Evolutionary conservation across 257 asterid species (phyloP).

Genomic region (Solanum corneliomulleri): DNA sequence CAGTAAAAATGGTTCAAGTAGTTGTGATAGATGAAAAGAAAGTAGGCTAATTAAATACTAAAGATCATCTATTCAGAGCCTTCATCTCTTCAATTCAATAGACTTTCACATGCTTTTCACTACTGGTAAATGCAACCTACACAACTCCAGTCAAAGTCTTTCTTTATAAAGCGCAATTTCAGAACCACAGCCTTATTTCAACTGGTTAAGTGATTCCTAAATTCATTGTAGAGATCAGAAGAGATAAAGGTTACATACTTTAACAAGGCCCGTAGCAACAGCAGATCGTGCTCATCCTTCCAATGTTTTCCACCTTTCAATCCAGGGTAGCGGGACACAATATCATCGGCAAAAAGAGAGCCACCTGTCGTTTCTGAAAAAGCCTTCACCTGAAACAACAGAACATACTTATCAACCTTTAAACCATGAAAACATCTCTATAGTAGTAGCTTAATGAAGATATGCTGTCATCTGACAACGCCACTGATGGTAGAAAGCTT

Average conservation of each 20-base stretch:
- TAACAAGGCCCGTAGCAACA: conserved; percentile 70
- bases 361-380: conserved; percentile 31
- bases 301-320: conserved; percentile 75
- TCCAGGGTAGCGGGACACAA: conserved; percentile 64
- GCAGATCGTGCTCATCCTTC: conserved; percentile 75
- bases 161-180: background rate
- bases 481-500: background rate
- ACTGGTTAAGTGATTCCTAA: background rate
- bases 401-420: conserved; percentile 7
- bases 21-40: background rate
- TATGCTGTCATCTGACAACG: background rate
- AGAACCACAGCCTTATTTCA: background rate
- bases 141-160: background rate
- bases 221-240: background rate
- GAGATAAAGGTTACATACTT: conserved; percentile 30
- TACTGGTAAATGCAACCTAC: background rate
- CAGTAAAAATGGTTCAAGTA: background rate
- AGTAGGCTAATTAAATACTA: background rate
- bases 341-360: conserved; percentile 55
- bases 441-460: background rate
- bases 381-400: conserved; percentile 49
- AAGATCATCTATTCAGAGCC: background rate
- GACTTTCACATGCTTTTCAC: background rate
- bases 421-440: background rate
- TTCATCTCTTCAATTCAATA: background rate